These are phyloP conservation scores for Melanomma pulvis-pyrius DNA, from an alignment of 495 filamentous ascomycete species.

Conservation along the genomic window DNA sequence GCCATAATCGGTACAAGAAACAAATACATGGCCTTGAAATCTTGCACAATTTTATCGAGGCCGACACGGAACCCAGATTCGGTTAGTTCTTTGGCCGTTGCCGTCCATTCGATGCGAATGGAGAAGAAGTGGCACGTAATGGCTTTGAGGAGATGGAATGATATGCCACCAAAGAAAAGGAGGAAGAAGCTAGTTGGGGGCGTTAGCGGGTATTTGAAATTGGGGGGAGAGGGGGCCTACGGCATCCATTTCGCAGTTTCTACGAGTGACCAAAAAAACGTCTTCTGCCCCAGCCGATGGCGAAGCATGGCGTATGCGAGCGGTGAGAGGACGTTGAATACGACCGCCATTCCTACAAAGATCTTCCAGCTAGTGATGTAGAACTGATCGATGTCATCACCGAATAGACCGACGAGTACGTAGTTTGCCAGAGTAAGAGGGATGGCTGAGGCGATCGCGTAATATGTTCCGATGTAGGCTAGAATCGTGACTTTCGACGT, in stretches of 20 bases:
- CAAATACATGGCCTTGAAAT: slow-evolving; percentile 47
- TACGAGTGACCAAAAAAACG: slow-evolving; percentile 50
- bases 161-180: slow-evolving; percentile 72
- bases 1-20: slow-evolving; percentile 39
- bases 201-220: background rate
- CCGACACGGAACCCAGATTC: slow-evolving; percentile 43
- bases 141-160: slow-evolving; percentile 68
- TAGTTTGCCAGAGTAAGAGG: slow-evolving; percentile 47
- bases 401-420: slow-evolving; percentile 63
- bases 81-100: slow-evolving; percentile 64
- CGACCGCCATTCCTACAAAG: slow-evolving; percentile 72
- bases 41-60: slow-evolving; percentile 41
- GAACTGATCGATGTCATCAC: slow-evolving; percentile 72
- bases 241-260: slow-evolving; percentile 77
- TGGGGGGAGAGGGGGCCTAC: slow-evolving; percentile 3
- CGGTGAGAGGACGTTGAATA: slow-evolving; percentile 71
- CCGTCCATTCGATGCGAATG: slow-evolving; percentile 73
- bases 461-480: slow-evolving; percentile 44
- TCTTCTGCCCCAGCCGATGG: slow-evolving; percentile 64
- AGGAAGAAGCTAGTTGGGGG: slow-evolving; percentile 52
- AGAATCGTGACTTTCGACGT: slow-evolving; percentile 42
- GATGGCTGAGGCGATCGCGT: slow-evolving; percentile 49
- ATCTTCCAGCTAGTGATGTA: slow-evolving; percentile 78
- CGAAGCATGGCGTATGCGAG: slow-evolving; percentile 67
- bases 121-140: slow-evolving; percentile 71